Conservation (phyloP, 306 rosid species). For the Begonia masoniana region DNA sequence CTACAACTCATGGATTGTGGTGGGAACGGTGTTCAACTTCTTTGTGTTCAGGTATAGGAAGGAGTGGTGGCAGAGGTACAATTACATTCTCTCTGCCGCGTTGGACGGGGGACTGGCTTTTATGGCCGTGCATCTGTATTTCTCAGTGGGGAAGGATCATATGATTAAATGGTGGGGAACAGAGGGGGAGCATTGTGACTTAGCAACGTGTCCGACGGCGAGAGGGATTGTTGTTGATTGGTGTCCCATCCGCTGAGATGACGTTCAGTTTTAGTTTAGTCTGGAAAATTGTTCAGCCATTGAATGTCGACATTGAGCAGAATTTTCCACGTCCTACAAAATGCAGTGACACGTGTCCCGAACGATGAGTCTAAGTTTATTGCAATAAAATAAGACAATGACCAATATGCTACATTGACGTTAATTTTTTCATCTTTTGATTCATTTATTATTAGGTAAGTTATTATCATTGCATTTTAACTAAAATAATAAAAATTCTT, state of each 20-base stretch:
- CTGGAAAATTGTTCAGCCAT: no score
- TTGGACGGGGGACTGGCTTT: conserved; percentile 82
- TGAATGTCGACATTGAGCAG: no score
- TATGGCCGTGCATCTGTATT: conserved; percentile 59
- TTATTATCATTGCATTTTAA: no score
- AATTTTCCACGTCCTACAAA: no score
- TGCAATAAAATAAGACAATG: no score
- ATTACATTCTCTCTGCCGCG: conserved; percentile 73
- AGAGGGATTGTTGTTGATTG: conserved; percentile 35
- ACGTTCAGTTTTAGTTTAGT: no score
- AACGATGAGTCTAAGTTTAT: no score
- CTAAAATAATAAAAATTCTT: no score
- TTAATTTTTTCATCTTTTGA: no score
- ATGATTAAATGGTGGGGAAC: conserved; percentile 65
- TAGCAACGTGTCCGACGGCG: conserved; percentile 64
- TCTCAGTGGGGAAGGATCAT: conserved; percentile 39
- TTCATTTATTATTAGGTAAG: no score
- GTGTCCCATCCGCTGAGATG: conserved; percentile 23
- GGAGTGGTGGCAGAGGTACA: conserved; percentile 88
- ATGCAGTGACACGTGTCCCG: no score
- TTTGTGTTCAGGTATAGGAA: conserved; percentile 66
- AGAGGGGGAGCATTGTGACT: conserved; percentile 54
- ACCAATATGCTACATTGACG: no score
- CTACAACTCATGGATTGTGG: conserved; percentile 61
- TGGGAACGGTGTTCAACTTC: conserved; percentile 72